Percentiles rank a stretch among this genome's conserved stretches.
Evolutionary conservation across 2,329 filamentous ascomycete species (phyloP).

Genomic region (Aspergillus hiratsukae): DNA sequence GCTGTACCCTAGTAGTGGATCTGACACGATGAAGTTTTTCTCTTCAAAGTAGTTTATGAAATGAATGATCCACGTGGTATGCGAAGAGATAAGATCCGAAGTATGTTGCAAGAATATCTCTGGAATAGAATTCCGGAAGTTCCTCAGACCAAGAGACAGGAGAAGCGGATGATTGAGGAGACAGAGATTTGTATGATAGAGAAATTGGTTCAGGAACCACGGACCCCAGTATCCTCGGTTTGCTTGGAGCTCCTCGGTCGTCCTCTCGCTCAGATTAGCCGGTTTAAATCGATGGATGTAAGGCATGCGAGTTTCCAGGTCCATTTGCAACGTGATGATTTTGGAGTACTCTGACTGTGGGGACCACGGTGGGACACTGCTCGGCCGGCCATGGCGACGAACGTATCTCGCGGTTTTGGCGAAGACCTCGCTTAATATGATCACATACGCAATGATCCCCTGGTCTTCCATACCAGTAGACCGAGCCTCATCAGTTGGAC

Average conservation of each 20-base stretch:
- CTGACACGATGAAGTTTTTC: constrained; percentile 44
- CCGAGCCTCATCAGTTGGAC: constrained; percentile 15
- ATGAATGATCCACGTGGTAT: constrained; percentile 52
- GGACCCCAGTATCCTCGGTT: constrained; percentile 52
- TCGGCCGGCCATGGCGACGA: constrained; percentile 41
- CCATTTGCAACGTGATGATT: constrained; percentile 49
- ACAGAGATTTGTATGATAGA: constrained; percentile 52
- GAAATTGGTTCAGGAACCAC: constrained; percentile 50
- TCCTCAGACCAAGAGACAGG: constrained; percentile 49
- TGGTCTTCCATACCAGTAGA: constrained; percentile 30
- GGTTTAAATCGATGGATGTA: constrained; percentile 49
- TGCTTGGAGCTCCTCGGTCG: constrained; percentile 39
- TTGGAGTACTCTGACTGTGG: constrained; percentile 50
- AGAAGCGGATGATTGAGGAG: constrained; percentile 53
- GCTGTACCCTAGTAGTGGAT: constrained; percentile 48
- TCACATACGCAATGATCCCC: constrained; percentile 46
- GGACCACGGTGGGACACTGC: constrained; percentile 45
- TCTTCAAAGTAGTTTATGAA: constrained; percentile 47
- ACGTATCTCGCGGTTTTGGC: constrained; percentile 47
- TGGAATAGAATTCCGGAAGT: constrained; percentile 49
- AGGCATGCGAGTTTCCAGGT: constrained; percentile 50
- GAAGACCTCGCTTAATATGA: constrained; percentile 47
- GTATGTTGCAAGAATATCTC: constrained; percentile 54
- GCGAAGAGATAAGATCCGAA: constrained; percentile 48
- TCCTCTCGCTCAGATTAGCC: constrained; percentile 44